Percentiles rank a stretch among this genome's conserved stretches.
Evolutionary conservation across 345 rosid species (phyloP).

Genomic region (Hibiscus mutabilis): DNA sequence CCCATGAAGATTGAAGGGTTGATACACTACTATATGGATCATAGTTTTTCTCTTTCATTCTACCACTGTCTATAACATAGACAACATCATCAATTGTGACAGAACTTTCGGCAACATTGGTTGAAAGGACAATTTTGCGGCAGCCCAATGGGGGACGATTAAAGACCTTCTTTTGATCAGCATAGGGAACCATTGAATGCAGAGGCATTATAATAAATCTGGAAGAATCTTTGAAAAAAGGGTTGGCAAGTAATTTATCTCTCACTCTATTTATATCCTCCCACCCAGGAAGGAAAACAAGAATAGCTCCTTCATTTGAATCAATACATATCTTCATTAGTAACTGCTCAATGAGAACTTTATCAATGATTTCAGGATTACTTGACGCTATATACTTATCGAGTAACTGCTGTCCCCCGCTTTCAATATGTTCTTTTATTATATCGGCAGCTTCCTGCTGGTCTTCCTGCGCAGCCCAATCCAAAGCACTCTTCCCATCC

Average conservation of each 20-base stretch:
- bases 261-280: slow-evolving; percentile 73
- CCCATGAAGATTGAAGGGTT: slow-evolving; percentile 89
- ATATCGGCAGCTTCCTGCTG: slow-evolving; percentile 61
- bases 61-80: slow-evolving; percentile 90
- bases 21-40: slow-evolving; percentile 87
- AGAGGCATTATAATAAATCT: slow-evolving; percentile 68
- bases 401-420: slow-evolving; percentile 41
- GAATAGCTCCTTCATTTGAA: slow-evolving; percentile 79
- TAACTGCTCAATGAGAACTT: slow-evolving; percentile 65
- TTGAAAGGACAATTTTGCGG: slow-evolving; percentile 81
- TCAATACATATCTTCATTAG: slow-evolving; percentile 62
- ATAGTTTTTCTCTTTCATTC: slow-evolving; percentile 94
- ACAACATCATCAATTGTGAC: slow-evolving; percentile 93
- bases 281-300: slow-evolving; percentile 97
- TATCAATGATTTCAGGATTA: slow-evolving; percentile 64
- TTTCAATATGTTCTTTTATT: slow-evolving; percentile 43
- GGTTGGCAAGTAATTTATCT: slow-evolving; percentile 52
- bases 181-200: slow-evolving; percentile 88
- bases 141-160: slow-evolving; percentile 65
- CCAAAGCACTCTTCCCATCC: slow-evolving; percentile 60
- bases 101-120: slow-evolving; percentile 92
- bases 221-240: slow-evolving; percentile 46
- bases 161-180: slow-evolving; percentile 82
- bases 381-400: slow-evolving; percentile 57
- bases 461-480: slow-evolving; percentile 58